Base-by-base conservation (phyloP, 2,329 filamentous ascomycete genomes). In the Fusarium sp. region DNA sequence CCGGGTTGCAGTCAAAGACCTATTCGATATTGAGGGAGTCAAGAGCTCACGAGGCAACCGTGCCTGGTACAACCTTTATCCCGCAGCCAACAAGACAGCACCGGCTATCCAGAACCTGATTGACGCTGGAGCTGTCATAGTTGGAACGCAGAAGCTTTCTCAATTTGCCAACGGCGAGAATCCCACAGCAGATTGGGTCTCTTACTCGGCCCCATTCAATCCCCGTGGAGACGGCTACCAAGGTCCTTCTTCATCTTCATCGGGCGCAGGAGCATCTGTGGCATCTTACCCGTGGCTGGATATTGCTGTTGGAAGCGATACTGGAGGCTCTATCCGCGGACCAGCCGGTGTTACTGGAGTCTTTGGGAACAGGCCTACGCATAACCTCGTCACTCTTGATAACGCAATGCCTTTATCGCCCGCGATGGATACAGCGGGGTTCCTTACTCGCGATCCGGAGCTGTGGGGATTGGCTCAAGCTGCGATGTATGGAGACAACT, bases 191-290 rank as follows among this genome's bases (percentile, higher is more conserved):
- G 69, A 71, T 3, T 49, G 59, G 3, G 61, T 82, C 4, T 80
- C 81, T 55, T 81, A 78, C 41, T 80, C 81, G 16, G 73, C 78
- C 1, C 83, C 82, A 0, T 83, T 82, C 67, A 84, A 84, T 61
- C 81, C 82, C 1, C 75, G 82, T 1, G 85, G 81, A 0, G 85
- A 87, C 58, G 81, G 83, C 0, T 85, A 85, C 41, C 80, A 83
- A 51, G 77, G 79, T 4, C 79, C 84, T 63, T 82, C 81, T 0
- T 83, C 81, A 2, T 86, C 84, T 1, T 86, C 80, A 0, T 77
- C 79, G 0, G 82, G 82, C 0, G 77, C 78, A 1, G 81, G 77
- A 7, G 80, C 79, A 0, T 78, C 79, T 1, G 64, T 83, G 1
- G 80, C 77, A 2, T 76, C 79, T 0, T 84, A 84, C 31, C 77